Evolutionary conservation across 805 yeast genomes (phyloP).

Genomic region (Yarrowia sp.): DNA sequence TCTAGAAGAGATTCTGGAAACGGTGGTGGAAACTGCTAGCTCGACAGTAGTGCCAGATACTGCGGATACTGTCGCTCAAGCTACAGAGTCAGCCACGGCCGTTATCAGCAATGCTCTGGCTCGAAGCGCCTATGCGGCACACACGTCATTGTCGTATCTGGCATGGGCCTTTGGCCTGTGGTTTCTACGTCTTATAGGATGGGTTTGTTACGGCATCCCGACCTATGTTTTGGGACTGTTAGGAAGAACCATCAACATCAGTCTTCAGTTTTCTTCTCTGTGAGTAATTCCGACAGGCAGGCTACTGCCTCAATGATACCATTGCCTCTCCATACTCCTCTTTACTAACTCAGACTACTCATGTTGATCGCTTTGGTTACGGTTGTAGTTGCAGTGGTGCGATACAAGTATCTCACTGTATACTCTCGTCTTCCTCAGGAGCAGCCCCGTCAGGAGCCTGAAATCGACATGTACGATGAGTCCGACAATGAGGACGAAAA

Average conservation of each 20-base stretch:
- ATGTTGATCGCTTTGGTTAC: constrained; percentile 48
- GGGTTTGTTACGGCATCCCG: constrained; percentile 46
- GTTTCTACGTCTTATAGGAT: constrained; percentile 30
- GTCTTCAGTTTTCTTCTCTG: constrained; percentile 58
- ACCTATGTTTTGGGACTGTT: constrained; percentile 48
- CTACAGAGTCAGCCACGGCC: not conserved
- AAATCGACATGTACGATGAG: constrained; percentile 57
- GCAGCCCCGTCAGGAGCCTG: constrained; percentile 54
- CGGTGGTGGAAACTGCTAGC: not conserved
- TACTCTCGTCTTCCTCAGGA: constrained; percentile 65
- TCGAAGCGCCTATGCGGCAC: constrained; percentile 30
- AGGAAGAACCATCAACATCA: constrained; percentile 58
- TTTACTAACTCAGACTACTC: constrained; percentile 40
- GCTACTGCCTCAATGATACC: no score
- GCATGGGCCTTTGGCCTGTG: constrained; percentile 36
- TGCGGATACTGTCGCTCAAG: not conserved
- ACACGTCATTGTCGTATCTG: constrained; percentile 15
- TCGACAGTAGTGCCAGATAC: not conserved
- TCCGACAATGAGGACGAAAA: constrained; percentile 51
- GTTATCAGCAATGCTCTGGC: constrained; percentile 13
- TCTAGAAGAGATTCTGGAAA: not conserved
- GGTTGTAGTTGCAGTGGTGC: constrained; percentile 56
- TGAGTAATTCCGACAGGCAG: not conserved
- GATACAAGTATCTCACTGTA: constrained; percentile 68
- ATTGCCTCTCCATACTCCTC: constrained; percentile 38